Evolutionary conservation across 2,329 filamentous ascomycete genomes (phyloP).

Genomic region (Curvularia hawaiiensis): DNA sequence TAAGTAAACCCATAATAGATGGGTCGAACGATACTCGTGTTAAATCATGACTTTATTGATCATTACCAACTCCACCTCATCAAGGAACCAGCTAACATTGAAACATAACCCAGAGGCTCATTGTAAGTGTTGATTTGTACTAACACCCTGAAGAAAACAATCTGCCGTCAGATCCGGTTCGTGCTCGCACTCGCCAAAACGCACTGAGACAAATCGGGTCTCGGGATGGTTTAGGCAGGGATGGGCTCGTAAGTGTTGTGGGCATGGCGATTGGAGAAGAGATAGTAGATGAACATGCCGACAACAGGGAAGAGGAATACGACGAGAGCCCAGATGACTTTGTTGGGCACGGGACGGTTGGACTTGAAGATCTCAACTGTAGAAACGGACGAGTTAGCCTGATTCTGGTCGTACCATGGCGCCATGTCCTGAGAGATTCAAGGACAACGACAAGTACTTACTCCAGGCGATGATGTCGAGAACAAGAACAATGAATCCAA

Average conservation of each 20-base stretch:
- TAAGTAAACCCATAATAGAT: not conserved
- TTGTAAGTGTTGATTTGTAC: not conserved
- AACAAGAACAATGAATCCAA: slow-evolving; percentile 66
- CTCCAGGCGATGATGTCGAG: slow-evolving; percentile 68
- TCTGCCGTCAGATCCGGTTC: not conserved
- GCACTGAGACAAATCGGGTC: too few relatives aligned
- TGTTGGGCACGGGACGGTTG: slow-evolving; percentile 61
- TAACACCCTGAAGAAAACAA: not conserved
- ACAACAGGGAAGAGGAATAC: slow-evolving; percentile 69
- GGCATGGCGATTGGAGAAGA: slow-evolving; percentile 66
- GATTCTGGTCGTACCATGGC: not conserved
- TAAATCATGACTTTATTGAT: not conserved
- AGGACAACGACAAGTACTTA: slow-evolving; percentile 48
- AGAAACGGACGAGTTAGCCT: slow-evolving; percentile 23
- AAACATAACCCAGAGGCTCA: not conserved
- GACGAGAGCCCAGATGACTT: slow-evolving; percentile 66
- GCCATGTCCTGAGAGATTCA: not conserved
- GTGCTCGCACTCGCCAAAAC: not conserved
- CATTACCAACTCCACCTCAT: not conserved
- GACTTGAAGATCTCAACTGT: slow-evolving; percentile 69
- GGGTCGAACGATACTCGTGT: not conserved
- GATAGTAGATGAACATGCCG: slow-evolving; percentile 66
- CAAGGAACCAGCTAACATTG: not conserved
- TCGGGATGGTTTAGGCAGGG: slow-evolving; percentile 21
- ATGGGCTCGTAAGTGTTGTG: slow-evolving; percentile 64